Evolutionary conservation across 139 green algal species (phyloP), one percentile per base, ranked within the genome.

Genomic region (Microglena sp.): DNA sequence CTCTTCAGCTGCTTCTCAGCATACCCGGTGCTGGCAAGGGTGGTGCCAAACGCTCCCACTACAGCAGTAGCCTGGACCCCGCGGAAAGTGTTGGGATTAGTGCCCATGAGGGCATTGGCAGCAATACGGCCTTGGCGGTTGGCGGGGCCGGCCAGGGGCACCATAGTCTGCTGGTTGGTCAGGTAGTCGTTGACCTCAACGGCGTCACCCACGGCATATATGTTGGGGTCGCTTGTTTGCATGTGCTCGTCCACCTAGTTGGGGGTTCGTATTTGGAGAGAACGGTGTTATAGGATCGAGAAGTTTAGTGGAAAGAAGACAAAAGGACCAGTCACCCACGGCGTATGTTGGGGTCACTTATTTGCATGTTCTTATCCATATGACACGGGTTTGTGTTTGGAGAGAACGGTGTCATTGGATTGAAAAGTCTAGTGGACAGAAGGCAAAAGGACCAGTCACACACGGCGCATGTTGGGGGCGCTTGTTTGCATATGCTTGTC

Each of bases 91-190:
- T 33, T 45, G 31, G 28, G 32, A 7, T 31, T 26, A 26, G 36
- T 66, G 11, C 72, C 72, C 43, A 67, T 78, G 60, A 84, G 78
- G 55, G 69, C 67, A 55, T 84, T 68, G 30, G 77, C 77, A n/a
- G 70, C 74, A 45, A 78, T 78, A 61, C 74, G 69, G 32, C 74
- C 74, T 61, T 81, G 74, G 18, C 69, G 65, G 68, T 84, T 84
- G 57, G 77, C 77, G 3, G 77, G 77, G 4, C 77, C 77, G 2
- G 77, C 77, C 46, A 84, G 60, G 2, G 77, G 74, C 24, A 82
- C 66, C 27, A 82, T 64, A 15, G 63, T 71, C 26, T 66, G 43
- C 64, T 75, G 55, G 4, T 68, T 64, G 5, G 77, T 84, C 35
- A 84, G 70, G 29, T 56, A 79, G 60, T 84, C 74, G 54, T 69